Base-by-base conservation (phyloP, 2,329 filamentous ascomycete species). In the Colletotrichum neosansevieriae region DNA sequence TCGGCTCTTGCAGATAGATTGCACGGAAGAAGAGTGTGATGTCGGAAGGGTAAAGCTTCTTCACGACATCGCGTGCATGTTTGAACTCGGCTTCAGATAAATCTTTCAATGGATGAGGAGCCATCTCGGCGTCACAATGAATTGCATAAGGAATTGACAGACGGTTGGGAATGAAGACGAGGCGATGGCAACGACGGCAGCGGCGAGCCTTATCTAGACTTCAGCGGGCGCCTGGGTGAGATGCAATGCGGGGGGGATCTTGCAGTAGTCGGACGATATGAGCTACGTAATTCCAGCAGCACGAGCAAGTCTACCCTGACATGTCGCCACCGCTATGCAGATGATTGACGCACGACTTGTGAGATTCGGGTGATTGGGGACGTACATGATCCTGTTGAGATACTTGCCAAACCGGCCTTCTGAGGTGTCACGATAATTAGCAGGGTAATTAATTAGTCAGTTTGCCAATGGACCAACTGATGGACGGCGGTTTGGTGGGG, bases 1-100 rank as follows among this genome's bases (percentile, higher is more conserved):
- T 80, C 1, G 89, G 89, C 71, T 92, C 89, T 47, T 89, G 81
- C 6, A 91, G 80, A 54, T 86, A 90, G 42, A 93, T 86, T 58
- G 85, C 83, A 74, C 92, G 91, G 81, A 81, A 82, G 69, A 75
- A 78, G 24, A 81, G 69, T 12, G 73, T 58, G 3, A 67, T 67
- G 4, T 71, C 68, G 15, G 72, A 2, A 15, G 67, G 71, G 17
- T 78, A 71, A 9, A 71, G 65, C 40, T 79, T 78, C 42, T 86
- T 72, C 38, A 86, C 75, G 70, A 75, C 68, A 59, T 86, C 82
- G 15, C 85, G 80, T 49, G 85, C 85, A 15, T 72, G 73, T 62
- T 77, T 75, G 45, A 85, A 85, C 76, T 89, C 87, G n/a, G 81
- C 79, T 29, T 79, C 71, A 15, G 78, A 82, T 51, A 89, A 80